Evolutionary conservation across 352 stramenopile genomes (phyloP).

Genomic region (Pythium apleroticum): DNA sequence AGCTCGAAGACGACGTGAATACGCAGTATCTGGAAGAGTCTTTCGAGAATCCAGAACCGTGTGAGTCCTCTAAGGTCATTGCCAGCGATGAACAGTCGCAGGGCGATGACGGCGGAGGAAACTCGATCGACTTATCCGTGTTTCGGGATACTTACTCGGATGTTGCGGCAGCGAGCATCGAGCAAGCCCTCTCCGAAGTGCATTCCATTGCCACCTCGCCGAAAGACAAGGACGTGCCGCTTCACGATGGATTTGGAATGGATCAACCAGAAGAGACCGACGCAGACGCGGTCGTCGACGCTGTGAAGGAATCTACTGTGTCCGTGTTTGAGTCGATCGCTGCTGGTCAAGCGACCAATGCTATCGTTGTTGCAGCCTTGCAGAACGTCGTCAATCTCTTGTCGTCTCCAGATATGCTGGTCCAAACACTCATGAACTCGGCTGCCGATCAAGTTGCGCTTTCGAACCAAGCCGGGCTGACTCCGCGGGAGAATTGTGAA

Average conservation of each 20-base stretch:
- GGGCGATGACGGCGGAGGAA: neutral
- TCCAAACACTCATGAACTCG: conserved; percentile 21
- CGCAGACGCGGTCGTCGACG: neutral
- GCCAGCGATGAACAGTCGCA: neutral
- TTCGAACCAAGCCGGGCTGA: neutral
- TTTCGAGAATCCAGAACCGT: conserved; percentile 1
- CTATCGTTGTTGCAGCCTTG: conserved; percentile 31
- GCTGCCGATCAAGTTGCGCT: conserved; percentile 10
- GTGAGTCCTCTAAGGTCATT: neutral
- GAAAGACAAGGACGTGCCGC: neutral
- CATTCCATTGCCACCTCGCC: conserved; percentile 2
- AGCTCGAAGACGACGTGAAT: neutral
- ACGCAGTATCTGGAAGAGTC: neutral
- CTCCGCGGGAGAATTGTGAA: neutral
- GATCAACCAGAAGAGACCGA: neutral
- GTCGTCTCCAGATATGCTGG: conserved; percentile 6
- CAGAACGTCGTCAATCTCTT: conserved; percentile 29
- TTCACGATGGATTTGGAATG: neutral
- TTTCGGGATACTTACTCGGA: conserved; percentile 8
- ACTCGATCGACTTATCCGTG: neutral
- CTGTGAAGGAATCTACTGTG: neutral
- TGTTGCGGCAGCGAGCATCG: conserved; percentile 2
- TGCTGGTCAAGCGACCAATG: conserved; percentile 21
- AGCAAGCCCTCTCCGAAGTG: conserved; percentile 9
- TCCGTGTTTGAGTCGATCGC: conserved; percentile 23